A percentile compares a stretch with the other conserved stretches of the same genome.
These are phyloP conservation scores for Chimonanthus salicifolius DNA, from an alignment of 164 flowering plant species.

Conservation along the genomic window DNA sequence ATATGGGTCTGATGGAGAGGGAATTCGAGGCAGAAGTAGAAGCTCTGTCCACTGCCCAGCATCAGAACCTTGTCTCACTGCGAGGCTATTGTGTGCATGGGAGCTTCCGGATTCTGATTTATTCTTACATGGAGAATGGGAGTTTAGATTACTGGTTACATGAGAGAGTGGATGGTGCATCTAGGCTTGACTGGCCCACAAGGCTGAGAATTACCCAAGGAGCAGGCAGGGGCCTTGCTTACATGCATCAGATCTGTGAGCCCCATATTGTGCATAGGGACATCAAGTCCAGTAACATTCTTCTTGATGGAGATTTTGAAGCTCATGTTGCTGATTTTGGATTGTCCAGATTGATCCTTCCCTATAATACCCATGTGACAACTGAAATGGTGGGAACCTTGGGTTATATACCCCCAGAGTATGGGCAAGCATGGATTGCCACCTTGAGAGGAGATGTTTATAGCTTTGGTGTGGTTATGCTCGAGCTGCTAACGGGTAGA, in stretches of 20 bases:
- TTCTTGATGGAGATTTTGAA: conserved; percentile 41
- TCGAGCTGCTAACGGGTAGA: conserved; percentile 14
- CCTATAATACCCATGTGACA: conserved; percentile 67
- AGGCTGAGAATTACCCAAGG: conserved; percentile 48
- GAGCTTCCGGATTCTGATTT: conserved; percentile 4
- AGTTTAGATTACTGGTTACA: conserved; percentile 15
- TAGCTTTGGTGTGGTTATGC: conserved; percentile 14
- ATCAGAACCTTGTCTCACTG: conserved; percentile 12
- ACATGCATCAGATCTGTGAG: conserved; percentile 66
- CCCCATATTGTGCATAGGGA: conserved; percentile 82
- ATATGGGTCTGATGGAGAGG: conserved; percentile 13
- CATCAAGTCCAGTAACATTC: conserved; percentile 42
- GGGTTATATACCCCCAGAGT: conserved; percentile 45
- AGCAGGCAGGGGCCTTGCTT: conserved; percentile 54
- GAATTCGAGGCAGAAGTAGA: conserved; percentile 18
- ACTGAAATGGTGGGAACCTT: conserved; percentile 81
- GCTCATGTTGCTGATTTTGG: conserved; percentile 31
- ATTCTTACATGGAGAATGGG: conserved; percentile 15
- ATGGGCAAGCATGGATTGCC: conserved; percentile 16
- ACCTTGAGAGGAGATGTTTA: conserved; percentile 15
- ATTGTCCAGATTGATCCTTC: conserved; percentile 63
- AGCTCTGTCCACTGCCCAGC: conserved; percentile 12
- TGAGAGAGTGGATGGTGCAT: conserved; percentile 7
- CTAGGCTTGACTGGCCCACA: conserved; percentile 18
- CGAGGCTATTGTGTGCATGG: conserved; percentile 11